Evolutionary conservation across 306 rosid genomes (phyloP), one percentile per base, ranked within the genome.

Genomic region (Rosa lucieae): DNA sequence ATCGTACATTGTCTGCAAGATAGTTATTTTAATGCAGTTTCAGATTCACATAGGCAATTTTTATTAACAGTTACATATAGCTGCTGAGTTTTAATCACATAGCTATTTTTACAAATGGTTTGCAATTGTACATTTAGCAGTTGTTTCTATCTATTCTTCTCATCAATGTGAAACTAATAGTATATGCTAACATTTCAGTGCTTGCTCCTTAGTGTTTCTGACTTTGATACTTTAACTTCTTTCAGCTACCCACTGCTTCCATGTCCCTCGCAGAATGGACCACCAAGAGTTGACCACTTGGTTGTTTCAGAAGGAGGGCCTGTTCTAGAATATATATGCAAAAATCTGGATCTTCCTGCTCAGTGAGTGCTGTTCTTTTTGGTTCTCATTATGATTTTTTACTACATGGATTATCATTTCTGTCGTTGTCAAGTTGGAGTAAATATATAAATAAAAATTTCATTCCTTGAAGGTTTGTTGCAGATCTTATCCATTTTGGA

Each of bases 401-500:
- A 58, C 49, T 53, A n/a, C 62, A 53, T 42, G 72, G 44, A 15
- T 48, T 56, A 32, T 35, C 48, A 8, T 84, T 84, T 12, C 75
- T 68, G 70, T 79, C 48, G 46, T 66, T 39, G 46, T 55, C 43
- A 76, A 82, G 85, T 83, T 53, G 44, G 48, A 72, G 58, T 76
- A 73, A 75, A 70, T 78, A 80, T 67, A 52, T 44, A 66, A 69
- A 40, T 2, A 32, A 76, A 77, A 74, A 70, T 71, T 89, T 91
- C 78, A 46, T 74, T 89, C 26, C 84, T 68, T 86, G 91, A 89
- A 95, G 98, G 91, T 95, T 78, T 83, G 97, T 93, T 84, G 86
- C 92, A 76, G 98, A 95, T 84, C 86, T 90, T 73, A 89, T 95
- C 56, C 92, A 88, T 75, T 95, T 95, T 44, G 99, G 98, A 82